Base-by-base conservation (phyloP, 2,329 filamentous ascomycete genomes). In the Scytalidium sp. region DNA sequence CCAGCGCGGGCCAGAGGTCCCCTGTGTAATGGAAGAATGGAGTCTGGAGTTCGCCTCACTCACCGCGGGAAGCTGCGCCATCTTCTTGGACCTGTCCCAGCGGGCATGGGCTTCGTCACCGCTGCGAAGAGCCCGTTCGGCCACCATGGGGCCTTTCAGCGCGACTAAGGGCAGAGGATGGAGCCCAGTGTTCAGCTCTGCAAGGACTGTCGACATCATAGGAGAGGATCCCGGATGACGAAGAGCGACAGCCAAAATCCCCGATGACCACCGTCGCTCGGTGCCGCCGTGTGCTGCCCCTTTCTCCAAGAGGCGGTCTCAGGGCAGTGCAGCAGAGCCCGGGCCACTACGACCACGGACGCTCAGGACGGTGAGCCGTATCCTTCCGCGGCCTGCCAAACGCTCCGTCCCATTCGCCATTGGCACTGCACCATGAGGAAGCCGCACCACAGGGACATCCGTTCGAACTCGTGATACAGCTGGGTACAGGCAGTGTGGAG, bases 111-210 rank as follows among this genome's bases (percentile, higher is more conserved):
- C 32, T 6, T 36, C 32, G 32, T 36, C 32, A 36, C 32, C 32
- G 32, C 32, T 36, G 17, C 32, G 32, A 36, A 5, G 13, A 9
- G 11, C 32, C 32, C 32, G 32, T 36, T 15, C 13, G 11, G 13
- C 13, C 32, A 36, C 17, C 15, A 36, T 36, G 13, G 32, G 32
- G 32, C 15, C 32, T n/a, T 15, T n/a, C 32, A 27, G 7, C 25
- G 32, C 6, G 32, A 36, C 32, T 36, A 36, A 15, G 32, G 4
- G 5, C 32, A 29, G 15, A n/a, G 19, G 49, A 50, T 52, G 53
- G 50, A 22, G 36, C 17, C 11, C 15, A 17, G 22, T 48, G 11
- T 21, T 50, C 39, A 50, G 49, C 49, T 47, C 36, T 42, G 25
- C 43, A 47, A 47, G 45, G 45, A 25, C 45, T 41, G 15, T 8